These are phyloP conservation scores for Yamadazyma paraphyllophila DNA, from an alignment of 805 yeast species.

Conservation along the genomic window DNA sequence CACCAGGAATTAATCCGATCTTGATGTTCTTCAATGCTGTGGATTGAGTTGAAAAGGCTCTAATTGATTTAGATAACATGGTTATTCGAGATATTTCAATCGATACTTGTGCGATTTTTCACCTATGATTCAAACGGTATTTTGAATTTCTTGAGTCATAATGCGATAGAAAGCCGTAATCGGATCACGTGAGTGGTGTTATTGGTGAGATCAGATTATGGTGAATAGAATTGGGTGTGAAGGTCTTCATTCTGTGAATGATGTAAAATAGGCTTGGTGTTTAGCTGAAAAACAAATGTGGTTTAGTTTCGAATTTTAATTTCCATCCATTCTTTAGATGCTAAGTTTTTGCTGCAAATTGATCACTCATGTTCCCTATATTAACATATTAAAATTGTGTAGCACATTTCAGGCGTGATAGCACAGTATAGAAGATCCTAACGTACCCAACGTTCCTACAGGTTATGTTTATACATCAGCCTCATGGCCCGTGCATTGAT, in stretches of 20 bases:
- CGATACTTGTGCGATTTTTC: constrained; percentile 1
- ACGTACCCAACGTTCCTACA: no score
- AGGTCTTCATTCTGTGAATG: background rate
- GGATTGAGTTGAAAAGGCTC: constrained; percentile 16
- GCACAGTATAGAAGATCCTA: no score
- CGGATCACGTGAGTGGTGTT: constrained; percentile 5
- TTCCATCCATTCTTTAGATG: background rate
- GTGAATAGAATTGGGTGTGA: constrained; percentile 1
- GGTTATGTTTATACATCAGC: no score
- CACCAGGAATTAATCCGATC: constrained; percentile 88
- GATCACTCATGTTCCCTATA: no score
- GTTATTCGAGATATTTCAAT: background rate
- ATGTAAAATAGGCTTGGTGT: no score
- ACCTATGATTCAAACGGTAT: constrained; percentile 1
- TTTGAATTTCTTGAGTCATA: constrained; percentile 9
- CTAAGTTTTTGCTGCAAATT: no score
- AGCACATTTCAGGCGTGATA: no score
- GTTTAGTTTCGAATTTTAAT: background rate
- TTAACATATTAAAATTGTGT: no score
- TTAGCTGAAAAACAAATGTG: no score
- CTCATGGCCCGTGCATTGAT: no score
- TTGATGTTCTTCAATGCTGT: constrained; percentile 33
- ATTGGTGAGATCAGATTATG: background rate
- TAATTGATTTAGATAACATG: constrained; percentile 7
- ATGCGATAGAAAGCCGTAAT: background rate